Evolutionary conservation across 805 yeast genomes (phyloP).

Genomic region (Sugiyamaella mastotermitis): DNA sequence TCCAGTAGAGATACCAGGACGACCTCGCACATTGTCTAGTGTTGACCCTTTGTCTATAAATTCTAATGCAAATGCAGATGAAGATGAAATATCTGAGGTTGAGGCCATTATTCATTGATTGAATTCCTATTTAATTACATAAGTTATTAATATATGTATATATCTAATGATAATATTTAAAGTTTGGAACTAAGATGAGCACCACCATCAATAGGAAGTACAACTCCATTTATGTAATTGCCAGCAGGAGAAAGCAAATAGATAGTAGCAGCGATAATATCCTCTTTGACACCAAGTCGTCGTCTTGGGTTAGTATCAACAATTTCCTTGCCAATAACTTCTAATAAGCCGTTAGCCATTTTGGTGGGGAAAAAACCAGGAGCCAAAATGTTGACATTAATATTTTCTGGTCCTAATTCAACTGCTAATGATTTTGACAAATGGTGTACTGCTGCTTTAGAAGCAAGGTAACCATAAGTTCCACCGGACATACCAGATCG

Average conservation of each 20-base stretch:
- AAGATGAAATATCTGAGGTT: too few relatives aligned
- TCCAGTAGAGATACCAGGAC: too few relatives aligned
- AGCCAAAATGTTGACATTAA: conserved; percentile 64
- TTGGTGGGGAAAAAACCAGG: conserved; percentile 76
- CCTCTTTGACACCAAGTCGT: conserved; percentile 58
- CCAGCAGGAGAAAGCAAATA: conserved; percentile 54
- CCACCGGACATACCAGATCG: conserved; percentile 41
- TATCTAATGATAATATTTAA: conserved; percentile 6
- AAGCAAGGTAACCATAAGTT: conserved; percentile 64
- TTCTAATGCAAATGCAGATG: too few relatives aligned
- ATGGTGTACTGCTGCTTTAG: conserved; percentile 72
- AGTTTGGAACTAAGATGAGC: conserved; percentile 16
- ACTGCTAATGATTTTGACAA: conserved; percentile 57
- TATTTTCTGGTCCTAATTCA: conserved; percentile 59
- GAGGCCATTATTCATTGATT: too few relatives aligned
- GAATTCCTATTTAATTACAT: too few relatives aligned
- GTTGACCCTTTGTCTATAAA: too few relatives aligned
- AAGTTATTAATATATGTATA: too few relatives aligned
- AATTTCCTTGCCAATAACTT: conserved; percentile 48
- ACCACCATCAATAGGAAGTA: conserved; percentile 70
- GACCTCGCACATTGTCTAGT: too few relatives aligned
- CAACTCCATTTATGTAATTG: conserved; percentile 59
- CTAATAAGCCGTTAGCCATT: conserved; percentile 63
- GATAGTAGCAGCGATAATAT: conserved; percentile 48
- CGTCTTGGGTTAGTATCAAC: conserved; percentile 49